A percentile compares a stretch with the other conserved stretches of the same genome.
phyloP scores from a whole-genome alignment of 1,284 basidiomycete species.

The Malassezia pachydermatis region DNA sequence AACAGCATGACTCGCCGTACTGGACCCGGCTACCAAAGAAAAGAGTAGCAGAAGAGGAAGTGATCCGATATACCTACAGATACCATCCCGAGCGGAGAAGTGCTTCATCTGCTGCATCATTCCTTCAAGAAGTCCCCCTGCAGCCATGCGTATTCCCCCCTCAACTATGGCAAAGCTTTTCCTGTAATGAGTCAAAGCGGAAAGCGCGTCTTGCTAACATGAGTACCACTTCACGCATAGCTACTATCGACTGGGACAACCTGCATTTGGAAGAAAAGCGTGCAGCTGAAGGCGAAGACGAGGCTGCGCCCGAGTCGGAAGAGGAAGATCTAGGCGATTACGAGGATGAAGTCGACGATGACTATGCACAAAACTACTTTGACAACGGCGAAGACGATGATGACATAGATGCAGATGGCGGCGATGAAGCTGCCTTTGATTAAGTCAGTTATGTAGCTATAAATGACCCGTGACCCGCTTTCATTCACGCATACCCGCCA shows the following conservation, averaged over 20 bases:
- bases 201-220: slow-evolving; percentile 8
- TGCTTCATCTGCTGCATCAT: not conserved
- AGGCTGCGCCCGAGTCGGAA: slow-evolving; percentile 28
- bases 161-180: slow-evolving; percentile 39
- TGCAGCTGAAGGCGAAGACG: slow-evolving; percentile 27
- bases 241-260: slow-evolving; percentile 36
- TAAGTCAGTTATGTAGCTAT: too few species aligned
- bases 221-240: not conserved
- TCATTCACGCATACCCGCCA: too few species aligned
- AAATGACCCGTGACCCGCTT: too few species aligned
- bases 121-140: slow-evolving; percentile 25
- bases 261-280: slow-evolving; percentile 31
- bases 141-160: slow-evolving; percentile 39
- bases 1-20: slow-evolving; percentile 12
- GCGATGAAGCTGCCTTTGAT: slow-evolving; percentile 35
- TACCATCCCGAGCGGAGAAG: slow-evolving; percentile 27
- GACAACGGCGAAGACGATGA: slow-evolving; percentile 46
- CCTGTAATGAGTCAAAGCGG: slow-evolving; percentile 33
- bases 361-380: slow-evolving; percentile 46
- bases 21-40: slow-evolving; percentile 2
- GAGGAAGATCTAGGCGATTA: slow-evolving; percentile 41
- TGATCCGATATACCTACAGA: slow-evolving; percentile 35
- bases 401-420: slow-evolving; percentile 30
- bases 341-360: slow-evolving; percentile 46
- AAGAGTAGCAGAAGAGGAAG: slow-evolving; percentile 10